A percentile compares a stretch with the other conserved stretches of the same genome.
Evolutionary conservation across 1,284 basidiomycete genomes (phyloP).

Genomic region (Ceratobasidium sp.): DNA sequence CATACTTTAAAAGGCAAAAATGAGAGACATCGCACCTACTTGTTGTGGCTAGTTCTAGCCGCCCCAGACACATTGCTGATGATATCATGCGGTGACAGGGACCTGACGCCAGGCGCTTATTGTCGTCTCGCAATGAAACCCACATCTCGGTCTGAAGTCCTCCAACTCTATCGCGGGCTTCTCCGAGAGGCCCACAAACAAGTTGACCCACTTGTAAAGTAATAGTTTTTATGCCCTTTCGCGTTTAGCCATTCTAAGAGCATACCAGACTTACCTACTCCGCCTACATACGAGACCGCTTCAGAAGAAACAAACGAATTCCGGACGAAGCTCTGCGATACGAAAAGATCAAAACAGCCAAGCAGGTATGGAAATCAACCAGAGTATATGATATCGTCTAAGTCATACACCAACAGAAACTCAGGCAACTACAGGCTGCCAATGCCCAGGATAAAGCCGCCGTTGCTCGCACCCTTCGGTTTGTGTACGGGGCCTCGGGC

Average conservation of each 20-base stretch:
- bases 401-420: conserved; percentile 53
- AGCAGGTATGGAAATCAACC: conserved; percentile 52
- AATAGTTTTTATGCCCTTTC: conserved; percentile 3
- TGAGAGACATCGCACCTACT: neutral
- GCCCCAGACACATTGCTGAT: neutral
- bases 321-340: conserved; percentile 45
- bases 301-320: conserved; percentile 49
- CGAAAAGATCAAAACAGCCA: conserved; percentile 58
- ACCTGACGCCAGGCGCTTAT: neutral
- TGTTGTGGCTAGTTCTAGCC: neutral
- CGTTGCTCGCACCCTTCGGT: conserved; percentile 66
- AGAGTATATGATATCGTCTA: neutral
- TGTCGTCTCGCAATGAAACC: neutral
- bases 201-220: conserved; percentile 21
- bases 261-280: conserved; percentile 67
- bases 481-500: conserved; percentile 81
- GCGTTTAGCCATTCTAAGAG: neutral
- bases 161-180: conserved; percentile 31
- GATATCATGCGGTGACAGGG: neutral
- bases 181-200: conserved; percentile 27
- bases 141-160: conserved; percentile 1
- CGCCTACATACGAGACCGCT: conserved; percentile 65
- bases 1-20: neutral
- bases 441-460: conserved; percentile 60
- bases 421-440: conserved; percentile 62